phyloP scores from a whole-genome alignment of 169 alveolate species.

The Eimeria sp. region DNA sequence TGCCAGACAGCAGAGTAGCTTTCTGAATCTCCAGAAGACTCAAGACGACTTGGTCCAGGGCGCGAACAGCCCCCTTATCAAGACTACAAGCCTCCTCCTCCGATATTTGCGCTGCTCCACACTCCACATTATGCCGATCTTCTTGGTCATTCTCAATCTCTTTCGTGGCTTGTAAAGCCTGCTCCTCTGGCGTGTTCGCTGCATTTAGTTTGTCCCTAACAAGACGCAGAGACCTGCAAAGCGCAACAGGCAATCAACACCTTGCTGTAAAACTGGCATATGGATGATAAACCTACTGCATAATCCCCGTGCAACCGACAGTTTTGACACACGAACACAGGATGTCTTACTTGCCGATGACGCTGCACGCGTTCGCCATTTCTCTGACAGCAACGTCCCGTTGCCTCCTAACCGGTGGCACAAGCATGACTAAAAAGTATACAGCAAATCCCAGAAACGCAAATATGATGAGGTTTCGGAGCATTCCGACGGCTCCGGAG shows the following conservation, averaged over 20 bases:
- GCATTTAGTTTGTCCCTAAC: neutral
- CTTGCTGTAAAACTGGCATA: neutral
- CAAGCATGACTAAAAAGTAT: constrained; percentile 63
- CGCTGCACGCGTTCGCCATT: constrained; percentile 66
- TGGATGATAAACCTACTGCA: neutral
- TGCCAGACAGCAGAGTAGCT: constrained; percentile 64
- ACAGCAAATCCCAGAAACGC: constrained; percentile 70
- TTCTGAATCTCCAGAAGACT: constrained; percentile 54
- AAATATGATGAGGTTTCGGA: constrained; percentile 66
- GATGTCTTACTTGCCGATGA: constrained; percentile 63
- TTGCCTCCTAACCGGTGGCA: constrained; percentile 73
- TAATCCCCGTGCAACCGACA: neutral
- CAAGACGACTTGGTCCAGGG: neutral
- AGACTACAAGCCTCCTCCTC: neutral
- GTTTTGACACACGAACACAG: neutral
- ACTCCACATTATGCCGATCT: neutral
- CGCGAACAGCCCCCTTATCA: neutral
- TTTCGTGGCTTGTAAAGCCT: neutral
- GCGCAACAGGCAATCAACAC: neutral
- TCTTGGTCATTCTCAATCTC: neutral
- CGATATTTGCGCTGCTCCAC: neutral
- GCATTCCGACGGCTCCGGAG: constrained; percentile 68
- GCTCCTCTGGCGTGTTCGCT: neutral
- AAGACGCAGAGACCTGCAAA: constrained; percentile 13
- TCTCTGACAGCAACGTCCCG: constrained; percentile 74